phyloP scores from a whole-genome alignment of 2,329 filamentous ascomycete species.

The Sclerotinia trifoliorum region DNA sequence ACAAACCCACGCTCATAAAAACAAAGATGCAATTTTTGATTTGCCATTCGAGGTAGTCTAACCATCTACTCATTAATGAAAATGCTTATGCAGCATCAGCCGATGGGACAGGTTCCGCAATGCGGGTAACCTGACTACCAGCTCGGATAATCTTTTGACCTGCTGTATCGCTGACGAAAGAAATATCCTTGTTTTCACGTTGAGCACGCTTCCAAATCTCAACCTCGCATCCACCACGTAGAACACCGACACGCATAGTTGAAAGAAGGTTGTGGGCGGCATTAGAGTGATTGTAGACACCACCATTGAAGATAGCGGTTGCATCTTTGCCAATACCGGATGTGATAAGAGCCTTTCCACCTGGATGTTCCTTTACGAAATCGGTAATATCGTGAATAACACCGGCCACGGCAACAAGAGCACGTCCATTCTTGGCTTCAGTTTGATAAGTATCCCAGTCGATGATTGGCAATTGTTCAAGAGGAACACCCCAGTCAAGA shows the following conservation, averaged over 20 bases:
- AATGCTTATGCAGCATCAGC: constrained; percentile 72
- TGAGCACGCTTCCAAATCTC: constrained; percentile 91
- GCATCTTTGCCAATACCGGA: constrained; percentile 84
- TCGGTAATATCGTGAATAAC: constrained; percentile 81
- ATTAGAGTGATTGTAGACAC: constrained; percentile 87
- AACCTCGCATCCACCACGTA: constrained; percentile 82
- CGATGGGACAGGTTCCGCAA: constrained; percentile 73
- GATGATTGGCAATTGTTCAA: constrained; percentile 82
- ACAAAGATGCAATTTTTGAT: constrained; percentile 23
- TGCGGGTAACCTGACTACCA: constrained; percentile 80
- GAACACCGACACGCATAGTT: constrained; percentile 84
- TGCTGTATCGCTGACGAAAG: constrained; percentile 74
- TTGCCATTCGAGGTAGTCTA: neutral
- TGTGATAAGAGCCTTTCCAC: constrained; percentile 81
- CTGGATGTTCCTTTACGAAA: constrained; percentile 88
- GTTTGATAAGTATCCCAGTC: constrained; percentile 84
- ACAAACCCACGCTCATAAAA: constrained; percentile 26
- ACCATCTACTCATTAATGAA: constrained; percentile 21
- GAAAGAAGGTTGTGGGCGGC: constrained; percentile 85
- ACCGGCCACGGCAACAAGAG: constrained; percentile 74
- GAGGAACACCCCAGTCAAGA: constrained; percentile 82
- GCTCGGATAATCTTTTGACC: constrained; percentile 84
- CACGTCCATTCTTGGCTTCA: constrained; percentile 74
- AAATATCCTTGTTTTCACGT: constrained; percentile 78
- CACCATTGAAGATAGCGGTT: constrained; percentile 88